phyloP scores from a whole-genome alignment of 1,284 basidiomycete genomes.

The Pseudozyma sp. region DNA sequence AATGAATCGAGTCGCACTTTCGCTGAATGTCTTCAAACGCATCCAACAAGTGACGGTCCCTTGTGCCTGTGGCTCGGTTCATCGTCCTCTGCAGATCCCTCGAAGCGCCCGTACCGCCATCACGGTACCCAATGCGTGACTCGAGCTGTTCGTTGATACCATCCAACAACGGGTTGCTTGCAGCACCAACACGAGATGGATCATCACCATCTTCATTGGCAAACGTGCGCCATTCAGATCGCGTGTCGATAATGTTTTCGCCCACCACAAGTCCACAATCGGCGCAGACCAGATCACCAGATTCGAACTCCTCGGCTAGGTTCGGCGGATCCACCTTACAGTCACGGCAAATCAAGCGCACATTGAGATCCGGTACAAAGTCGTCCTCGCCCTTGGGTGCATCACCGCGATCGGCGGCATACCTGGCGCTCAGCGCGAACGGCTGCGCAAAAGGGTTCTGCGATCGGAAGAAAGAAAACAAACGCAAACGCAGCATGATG shows the following conservation, averaged over 20 bases:
- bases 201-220: constrained; percentile 97
- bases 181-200: constrained; percentile 98
- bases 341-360: constrained; percentile 78
- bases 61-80: constrained; percentile 77
- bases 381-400: constrained; percentile 56
- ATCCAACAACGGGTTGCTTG: constrained; percentile 86
- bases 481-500: neutral
- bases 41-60: constrained; percentile 84
- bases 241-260: constrained; percentile 95
- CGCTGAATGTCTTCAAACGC: constrained; percentile 91
- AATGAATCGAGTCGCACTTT: constrained; percentile 94
- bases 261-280: constrained; percentile 94
- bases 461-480: neutral
- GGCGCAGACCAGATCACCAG: constrained; percentile 96
- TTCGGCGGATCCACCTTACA: constrained; percentile 92
- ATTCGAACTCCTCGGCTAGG: constrained; percentile 96
- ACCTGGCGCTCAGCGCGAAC: constrained; percentile 61
- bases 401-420: constrained; percentile 60
- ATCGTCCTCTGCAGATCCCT: constrained; percentile 91
- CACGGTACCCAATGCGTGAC: constrained; percentile 92
- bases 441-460: constrained; percentile 59
- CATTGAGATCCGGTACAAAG: constrained; percentile 65
- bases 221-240: constrained; percentile 98
- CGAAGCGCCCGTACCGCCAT: constrained; percentile 92
- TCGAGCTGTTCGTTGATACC: constrained; percentile 93